phyloP scores from a whole-genome alignment of 148 eudicot species.

The Persicaria tinctoria region DNA sequence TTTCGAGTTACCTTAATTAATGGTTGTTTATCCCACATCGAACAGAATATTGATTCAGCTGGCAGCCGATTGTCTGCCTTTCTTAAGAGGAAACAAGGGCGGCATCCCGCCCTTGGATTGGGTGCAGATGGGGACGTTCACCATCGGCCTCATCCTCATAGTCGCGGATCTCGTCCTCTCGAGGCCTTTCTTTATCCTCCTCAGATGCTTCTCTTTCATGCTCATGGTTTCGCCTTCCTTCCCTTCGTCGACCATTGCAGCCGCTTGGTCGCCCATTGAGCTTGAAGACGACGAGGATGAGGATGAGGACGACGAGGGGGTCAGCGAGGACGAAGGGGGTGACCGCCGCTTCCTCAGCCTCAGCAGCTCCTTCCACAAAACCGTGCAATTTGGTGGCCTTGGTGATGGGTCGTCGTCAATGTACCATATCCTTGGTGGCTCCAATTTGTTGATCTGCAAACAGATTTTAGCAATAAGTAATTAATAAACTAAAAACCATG shows the following conservation, averaged over 20 bases:
- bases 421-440: conserved; percentile 34
- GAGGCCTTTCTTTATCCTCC: conserved; percentile 41
- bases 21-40: background rate
- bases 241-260: conserved; percentile 26
- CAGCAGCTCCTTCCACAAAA: conserved; percentile 60
- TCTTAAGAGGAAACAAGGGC: conserved; percentile 37
- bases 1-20: background rate
- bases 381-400: conserved; percentile 62
- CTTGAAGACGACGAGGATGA: conserved; percentile 17
- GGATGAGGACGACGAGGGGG: conserved; percentile 31
- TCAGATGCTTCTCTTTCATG: conserved; percentile 31
- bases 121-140: conserved; percentile 49
- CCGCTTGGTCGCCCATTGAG: conserved; percentile 21
- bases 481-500: too few relatives aligned
- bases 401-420: conserved; percentile 69
- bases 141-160: conserved; percentile 43
- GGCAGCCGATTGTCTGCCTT: conserved; percentile 20
- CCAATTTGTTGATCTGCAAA: background rate
- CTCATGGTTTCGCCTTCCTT: conserved; percentile 23
- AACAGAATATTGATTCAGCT: background rate
- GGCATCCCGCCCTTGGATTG: conserved; percentile 26
- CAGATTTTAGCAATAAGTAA: too few relatives aligned
- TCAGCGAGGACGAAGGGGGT: conserved; percentile 29
- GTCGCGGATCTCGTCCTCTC: conserved; percentile 50
- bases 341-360: conserved; percentile 43